phyloP scores from a whole-genome alignment of 352 stramenopile species.

The Aphanomyces cochlioides region DNA sequence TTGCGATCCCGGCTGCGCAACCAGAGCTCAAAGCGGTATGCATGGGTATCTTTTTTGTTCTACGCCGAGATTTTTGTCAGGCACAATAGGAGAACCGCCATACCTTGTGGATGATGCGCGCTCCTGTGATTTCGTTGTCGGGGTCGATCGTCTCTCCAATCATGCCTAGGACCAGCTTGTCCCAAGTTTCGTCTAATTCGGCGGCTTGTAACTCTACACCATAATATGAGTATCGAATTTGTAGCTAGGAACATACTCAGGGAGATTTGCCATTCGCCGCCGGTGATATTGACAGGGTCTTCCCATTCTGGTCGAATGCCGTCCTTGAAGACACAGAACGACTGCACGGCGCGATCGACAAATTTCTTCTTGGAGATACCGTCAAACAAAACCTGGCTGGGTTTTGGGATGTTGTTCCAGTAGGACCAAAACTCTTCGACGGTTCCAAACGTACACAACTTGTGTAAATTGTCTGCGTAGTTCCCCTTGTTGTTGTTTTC shows the following conservation, averaged over 20 bases:
- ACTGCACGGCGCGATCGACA: constrained; percentile 88
- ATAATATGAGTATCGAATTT: background rate
- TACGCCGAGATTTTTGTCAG: constrained; percentile 25
- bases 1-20: constrained; percentile 55
- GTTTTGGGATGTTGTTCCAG: constrained; percentile 89
- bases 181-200: constrained; percentile 85
- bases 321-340: constrained; percentile 90
- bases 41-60: constrained; percentile 83
- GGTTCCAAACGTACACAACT: constrained; percentile 81
- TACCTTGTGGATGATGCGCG: constrained; percentile 89
- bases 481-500: constrained; percentile 52
- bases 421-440: constrained; percentile 89
- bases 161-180: constrained; percentile 84
- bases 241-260: constrained; percentile 4
- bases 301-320: constrained; percentile 89
- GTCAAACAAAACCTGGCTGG: constrained; percentile 80
- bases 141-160: constrained; percentile 87
- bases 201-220: constrained; percentile 59
- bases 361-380: constrained; percentile 88
- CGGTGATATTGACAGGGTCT: constrained; percentile 83
- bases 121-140: constrained; percentile 85
- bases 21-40: constrained; percentile 86
- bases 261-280: constrained; percentile 64
- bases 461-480: constrained; percentile 84
- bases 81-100: constrained; percentile 2